Conservation (phyloP, 306 rosid genomes). For the Senna tora region DNA sequence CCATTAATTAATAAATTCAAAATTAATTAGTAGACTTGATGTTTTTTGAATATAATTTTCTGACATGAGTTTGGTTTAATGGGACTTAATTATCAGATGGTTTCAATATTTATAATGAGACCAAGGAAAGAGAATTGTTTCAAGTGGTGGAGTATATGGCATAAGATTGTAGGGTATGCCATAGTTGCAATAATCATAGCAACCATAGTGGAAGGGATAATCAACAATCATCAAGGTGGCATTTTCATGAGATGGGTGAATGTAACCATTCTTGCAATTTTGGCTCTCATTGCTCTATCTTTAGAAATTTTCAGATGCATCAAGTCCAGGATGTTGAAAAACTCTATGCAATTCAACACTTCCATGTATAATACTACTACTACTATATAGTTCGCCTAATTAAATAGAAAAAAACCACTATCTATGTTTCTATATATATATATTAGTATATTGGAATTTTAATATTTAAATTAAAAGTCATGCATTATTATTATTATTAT, state of each 20-base stretch:
- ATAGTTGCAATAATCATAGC: slow-evolving; percentile 45
- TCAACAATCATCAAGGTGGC: slow-evolving; percentile 39
- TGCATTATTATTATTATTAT: no score
- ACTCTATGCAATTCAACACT: slow-evolving; percentile 28
- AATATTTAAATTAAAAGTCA: no score
- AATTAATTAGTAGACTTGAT: no score
- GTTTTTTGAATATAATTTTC: no score
- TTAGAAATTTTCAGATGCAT: slow-evolving; percentile 50
- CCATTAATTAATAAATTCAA: no score
- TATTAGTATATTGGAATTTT: no score
- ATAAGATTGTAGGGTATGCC: slow-evolving; percentile 39
- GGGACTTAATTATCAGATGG: slow-evolving; percentile 44
- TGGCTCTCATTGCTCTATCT: slow-evolving; percentile 35
- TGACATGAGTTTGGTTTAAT: no score
- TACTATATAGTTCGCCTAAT: no score
- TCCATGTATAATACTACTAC: slow-evolving; percentile 25
- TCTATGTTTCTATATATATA: no score
- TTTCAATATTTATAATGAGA: slow-evolving; percentile 41
- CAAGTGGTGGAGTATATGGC: slow-evolving; percentile 41
- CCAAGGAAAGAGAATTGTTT: slow-evolving; percentile 37
- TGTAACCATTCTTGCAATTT: slow-evolving; percentile 44
- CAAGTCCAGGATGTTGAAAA: slow-evolving; percentile 16
- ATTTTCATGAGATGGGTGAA: slow-evolving; percentile 50
- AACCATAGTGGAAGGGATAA: slow-evolving; percentile 46
- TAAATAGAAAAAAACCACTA: no score